Conservation (phyloP, 1,284 basidiomycete genomes). For the Ceratobasidium sp. region DNA sequence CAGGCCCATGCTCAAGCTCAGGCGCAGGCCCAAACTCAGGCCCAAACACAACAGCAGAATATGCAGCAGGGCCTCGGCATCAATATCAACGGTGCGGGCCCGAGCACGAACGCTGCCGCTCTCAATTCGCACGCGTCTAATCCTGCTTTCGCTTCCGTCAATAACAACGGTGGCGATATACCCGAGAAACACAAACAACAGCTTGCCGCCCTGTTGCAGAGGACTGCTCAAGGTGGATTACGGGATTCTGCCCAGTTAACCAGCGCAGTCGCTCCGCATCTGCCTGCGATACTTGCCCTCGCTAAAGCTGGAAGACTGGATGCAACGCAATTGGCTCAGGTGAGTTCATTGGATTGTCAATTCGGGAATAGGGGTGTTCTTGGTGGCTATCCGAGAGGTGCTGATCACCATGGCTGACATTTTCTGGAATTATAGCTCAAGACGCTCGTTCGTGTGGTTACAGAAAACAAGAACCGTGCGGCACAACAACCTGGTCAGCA, state of each 20-base stretch:
- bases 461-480: constrained; percentile 20
- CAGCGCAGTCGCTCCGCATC: constrained; percentile 15
- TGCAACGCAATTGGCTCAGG: constrained; percentile 21
- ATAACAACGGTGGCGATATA: background rate
- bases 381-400: constrained; percentile 2
- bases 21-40: constrained; percentile 18
- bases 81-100: background rate
- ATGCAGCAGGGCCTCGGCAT: background rate
- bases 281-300: constrained; percentile 29
- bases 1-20: constrained; percentile 22
- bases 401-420: background rate
- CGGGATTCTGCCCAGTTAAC: constrained; percentile 2
- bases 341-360: background rate
- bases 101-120: constrained; percentile 7
- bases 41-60: constrained; percentile 15
- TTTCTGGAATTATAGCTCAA: constrained; percentile 21
- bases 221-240: background rate
- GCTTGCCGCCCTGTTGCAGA: constrained; percentile 1
- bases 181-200: background rate
- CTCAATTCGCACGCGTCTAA: background rate
- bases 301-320: constrained; percentile 24
- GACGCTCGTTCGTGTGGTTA: constrained; percentile 19
- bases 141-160: background rate
- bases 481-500: background rate
- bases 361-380: background rate